Conservation (phyloP, 2,329 filamentous ascomycete species). For the Knoxdaviesia capensis region DNA sequence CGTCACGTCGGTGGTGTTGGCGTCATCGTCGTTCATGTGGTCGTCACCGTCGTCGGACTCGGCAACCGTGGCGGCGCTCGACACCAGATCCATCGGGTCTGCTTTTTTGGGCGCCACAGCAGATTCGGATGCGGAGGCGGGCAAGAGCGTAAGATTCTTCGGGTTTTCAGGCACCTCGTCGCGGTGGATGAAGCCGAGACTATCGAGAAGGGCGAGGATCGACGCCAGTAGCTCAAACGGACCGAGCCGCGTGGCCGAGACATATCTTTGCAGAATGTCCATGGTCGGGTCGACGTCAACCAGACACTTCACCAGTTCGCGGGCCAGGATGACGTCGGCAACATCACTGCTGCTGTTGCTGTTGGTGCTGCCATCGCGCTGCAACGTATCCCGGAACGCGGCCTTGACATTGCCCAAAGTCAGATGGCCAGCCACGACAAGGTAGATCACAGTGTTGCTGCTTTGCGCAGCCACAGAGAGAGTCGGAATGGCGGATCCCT, state of each 20-base stretch:
- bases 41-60: constrained; percentile 1
- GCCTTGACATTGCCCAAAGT: constrained; percentile 37
- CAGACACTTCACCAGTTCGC: constrained; percentile 41
- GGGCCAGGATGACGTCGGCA: constrained; percentile 24
- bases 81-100: not conserved
- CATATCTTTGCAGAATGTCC: constrained; percentile 42
- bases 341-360: constrained; percentile 11
- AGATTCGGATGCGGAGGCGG: not conserved
- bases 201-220: constrained; percentile 46
- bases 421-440: constrained; percentile 38
- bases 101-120: not conserved
- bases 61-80: not conserved
- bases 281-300: constrained; percentile 47
- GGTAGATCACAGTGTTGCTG: constrained; percentile 35
- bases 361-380: constrained; percentile 9
- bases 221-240: constrained; percentile 46
- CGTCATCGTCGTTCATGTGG: constrained; percentile 3
- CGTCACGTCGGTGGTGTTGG: constrained; percentile 13
- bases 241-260: constrained; percentile 44
- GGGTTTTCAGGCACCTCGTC: constrained; percentile 6
- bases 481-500: constrained; percentile 14
- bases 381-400: constrained; percentile 29
- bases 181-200: constrained; percentile 38
- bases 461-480: constrained; percentile 21
- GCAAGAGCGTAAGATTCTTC: not conserved